Evolutionary conservation across 2,329 filamentous ascomycete genomes (phyloP).

Genomic region (Penicillium sp.): DNA sequence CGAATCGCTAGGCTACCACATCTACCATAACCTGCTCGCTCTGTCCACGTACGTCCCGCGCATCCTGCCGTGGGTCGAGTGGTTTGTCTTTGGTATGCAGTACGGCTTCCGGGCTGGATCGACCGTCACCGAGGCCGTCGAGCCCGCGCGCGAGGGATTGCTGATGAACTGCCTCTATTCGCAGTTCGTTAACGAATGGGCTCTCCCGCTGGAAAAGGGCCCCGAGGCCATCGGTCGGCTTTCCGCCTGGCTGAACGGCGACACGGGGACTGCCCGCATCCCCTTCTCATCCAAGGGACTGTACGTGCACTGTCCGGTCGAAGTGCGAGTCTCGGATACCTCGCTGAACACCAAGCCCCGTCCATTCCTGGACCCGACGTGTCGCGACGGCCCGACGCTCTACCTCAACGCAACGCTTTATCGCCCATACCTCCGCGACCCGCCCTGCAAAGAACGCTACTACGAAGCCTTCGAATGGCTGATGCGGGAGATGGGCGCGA

Average conservation of each 20-base stretch:
- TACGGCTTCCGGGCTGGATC: conserved; percentile 77
- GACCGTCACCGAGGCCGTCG: conserved; percentile 67
- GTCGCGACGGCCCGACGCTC: conserved; percentile 66
- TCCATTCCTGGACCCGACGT: conserved; percentile 72
- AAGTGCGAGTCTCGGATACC: conserved; percentile 82
- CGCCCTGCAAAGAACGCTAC: conserved; percentile 72
- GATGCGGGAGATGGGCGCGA: conserved; percentile 79
- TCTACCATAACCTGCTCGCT: conserved; percentile 89
- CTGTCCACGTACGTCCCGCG: conserved; percentile 73
- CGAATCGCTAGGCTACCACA: conserved; percentile 74
- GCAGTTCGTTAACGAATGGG: conserved; percentile 99
- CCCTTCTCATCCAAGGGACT: conserved; percentile 76
- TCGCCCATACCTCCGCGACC: conserved; percentile 73
- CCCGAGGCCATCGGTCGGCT: conserved; percentile 82
- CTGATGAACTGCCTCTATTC: conserved; percentile 97
- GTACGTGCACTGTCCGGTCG: conserved; percentile 85
- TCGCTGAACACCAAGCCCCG: conserved; percentile 48
- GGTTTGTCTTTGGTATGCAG: conserved; percentile 97
- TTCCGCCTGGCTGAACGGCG: conserved; percentile 79
- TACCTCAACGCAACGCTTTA: conserved; percentile 92
- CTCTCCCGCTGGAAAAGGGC: conserved; percentile 77
- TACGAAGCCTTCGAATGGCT: conserved; percentile 89
- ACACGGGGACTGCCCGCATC: conserved; percentile 67
- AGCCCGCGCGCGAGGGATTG: conserved; percentile 74
- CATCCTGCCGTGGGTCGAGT: conserved; percentile 83